Percentiles rank a stretch among this genome's conserved stretches.
These are phyloP conservation scores for Penicillium capsulatum DNA, from an alignment of 2,329 filamentous ascomycete species.

Conservation along the genomic window DNA sequence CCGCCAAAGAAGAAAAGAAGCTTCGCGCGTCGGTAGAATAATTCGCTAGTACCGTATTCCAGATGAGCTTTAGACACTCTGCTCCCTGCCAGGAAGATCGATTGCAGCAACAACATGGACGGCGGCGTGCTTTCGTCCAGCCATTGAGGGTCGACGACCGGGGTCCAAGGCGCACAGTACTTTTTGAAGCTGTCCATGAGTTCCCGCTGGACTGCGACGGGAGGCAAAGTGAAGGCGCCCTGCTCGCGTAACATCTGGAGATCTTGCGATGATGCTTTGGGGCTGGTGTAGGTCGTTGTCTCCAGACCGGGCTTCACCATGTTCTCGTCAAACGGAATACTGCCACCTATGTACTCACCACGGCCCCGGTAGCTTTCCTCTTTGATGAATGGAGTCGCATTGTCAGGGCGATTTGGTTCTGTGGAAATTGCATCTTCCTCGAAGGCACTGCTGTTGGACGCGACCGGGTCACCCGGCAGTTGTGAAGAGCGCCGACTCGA, in stretches of 20 bases:
- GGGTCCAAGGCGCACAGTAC: slow-evolving; percentile 42
- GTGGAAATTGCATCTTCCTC: slow-evolving; percentile 2
- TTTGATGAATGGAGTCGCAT: slow-evolving; percentile 21
- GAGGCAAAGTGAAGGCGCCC: slow-evolving; percentile 23
- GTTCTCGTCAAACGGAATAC: slow-evolving; percentile 27
- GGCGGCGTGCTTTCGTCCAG: slow-evolving; percentile 30
- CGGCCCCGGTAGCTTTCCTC: slow-evolving; percentile 28
- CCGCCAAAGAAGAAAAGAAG: slow-evolving; percentile 34
- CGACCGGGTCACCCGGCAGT: slow-evolving; percentile 13
- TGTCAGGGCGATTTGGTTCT: slow-evolving; percentile 3
- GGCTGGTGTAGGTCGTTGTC: slow-evolving; percentile 20
- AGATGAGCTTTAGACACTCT: slow-evolving; percentile 33
- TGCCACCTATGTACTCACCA: slow-evolving; percentile 24
- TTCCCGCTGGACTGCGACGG: slow-evolving; percentile 30
- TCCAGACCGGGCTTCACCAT: slow-evolving; percentile 27
- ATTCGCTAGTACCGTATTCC: slow-evolving; percentile 29
- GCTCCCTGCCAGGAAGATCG: slow-evolving; percentile 42
- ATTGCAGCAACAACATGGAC: slow-evolving; percentile 29
- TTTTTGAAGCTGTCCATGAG: slow-evolving; percentile 41
- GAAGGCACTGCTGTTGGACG: slow-evolving; percentile 5
- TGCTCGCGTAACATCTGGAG: slow-evolving; percentile 24
- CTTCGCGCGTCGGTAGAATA: slow-evolving; percentile 33
- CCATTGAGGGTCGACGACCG: slow-evolving; percentile 41
- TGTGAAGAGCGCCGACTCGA: slow-evolving; percentile 21
- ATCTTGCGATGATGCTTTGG: slow-evolving; percentile 19